Conservation (phyloP, 192 early-diverging fungal genomes). For the Obelidium mucronatum region DNA sequence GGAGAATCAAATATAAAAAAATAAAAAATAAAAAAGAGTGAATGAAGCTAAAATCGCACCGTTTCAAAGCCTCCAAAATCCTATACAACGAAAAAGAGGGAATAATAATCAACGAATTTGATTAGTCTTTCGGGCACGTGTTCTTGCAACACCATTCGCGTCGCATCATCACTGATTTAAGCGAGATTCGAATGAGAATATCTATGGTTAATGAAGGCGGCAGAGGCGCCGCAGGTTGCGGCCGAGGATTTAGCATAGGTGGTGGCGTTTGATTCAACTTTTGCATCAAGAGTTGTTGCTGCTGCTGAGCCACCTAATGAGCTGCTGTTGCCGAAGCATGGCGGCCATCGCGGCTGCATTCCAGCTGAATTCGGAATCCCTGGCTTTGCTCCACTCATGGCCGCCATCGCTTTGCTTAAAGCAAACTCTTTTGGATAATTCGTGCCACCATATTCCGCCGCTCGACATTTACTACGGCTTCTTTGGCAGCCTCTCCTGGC, state of each 20-base stretch:
- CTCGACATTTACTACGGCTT: background rate
- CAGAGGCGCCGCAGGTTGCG: too few species aligned
- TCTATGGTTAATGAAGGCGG: background rate
- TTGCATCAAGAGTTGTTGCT: background rate
- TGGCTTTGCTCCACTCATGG: background rate
- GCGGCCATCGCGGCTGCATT: background rate
- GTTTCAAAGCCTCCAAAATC: constrained; percentile 26
- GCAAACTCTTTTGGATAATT: background rate
- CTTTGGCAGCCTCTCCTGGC: background rate
- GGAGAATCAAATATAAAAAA: background rate
- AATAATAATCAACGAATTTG: constrained; percentile 21
- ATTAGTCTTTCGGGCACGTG: constrained; percentile 5
- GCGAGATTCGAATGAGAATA: constrained; percentile 9
- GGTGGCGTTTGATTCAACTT: background rate
- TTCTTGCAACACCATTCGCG: background rate
- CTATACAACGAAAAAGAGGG: constrained; percentile 26
- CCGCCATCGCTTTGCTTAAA: background rate
- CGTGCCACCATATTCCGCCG: background rate
- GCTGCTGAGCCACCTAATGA: background rate
- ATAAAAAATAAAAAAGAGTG: background rate
- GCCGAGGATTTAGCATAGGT: background rate
- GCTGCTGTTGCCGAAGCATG: constrained; percentile 7
- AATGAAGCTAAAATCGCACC: background rate
- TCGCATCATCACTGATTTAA: background rate
- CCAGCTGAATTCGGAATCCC: background rate